Base-by-base conservation (phyloP, 331 rosid genomes). In the Quercus lobata region DNA sequence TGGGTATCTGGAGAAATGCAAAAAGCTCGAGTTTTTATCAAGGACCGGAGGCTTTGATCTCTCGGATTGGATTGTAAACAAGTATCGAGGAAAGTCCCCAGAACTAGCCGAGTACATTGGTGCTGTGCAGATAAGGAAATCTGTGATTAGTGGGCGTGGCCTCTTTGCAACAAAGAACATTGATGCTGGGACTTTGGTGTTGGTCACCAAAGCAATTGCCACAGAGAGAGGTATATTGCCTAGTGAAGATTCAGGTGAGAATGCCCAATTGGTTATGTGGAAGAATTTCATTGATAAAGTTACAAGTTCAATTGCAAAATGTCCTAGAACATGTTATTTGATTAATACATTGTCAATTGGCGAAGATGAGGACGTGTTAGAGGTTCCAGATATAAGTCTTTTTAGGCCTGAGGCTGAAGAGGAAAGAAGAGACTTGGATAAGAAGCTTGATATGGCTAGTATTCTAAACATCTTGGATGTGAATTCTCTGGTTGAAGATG, bases 221-320 rank as follows among this genome's bases (percentile, higher is more conserved):
- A 85, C 62, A 5, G 99, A 90, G 77, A 91, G 99, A 79, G 92
- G 97, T 55, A 89, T 93, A 24, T 76, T 95, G 71, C 88, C 82
- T 4, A 87, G 86, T 0, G 89, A 88, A 71, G 90, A 89, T 69
- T 68, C 81, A 66, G 83, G 87, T 8, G 98, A 93, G 85, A 94
- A 95, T 61, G 91, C 91, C 2, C 97, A 93, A 24, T 85, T 91
- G 74, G 91, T 86, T 9, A 88, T 95, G 97, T 95, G 99, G 99
- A 95, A 87, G 93, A 90, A 84, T 62, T 93, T 93, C 80, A 78
- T 90, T 24, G 89, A 88, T 44, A 80, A 84, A 62, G 94, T 95
- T 74, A 10, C 74, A 8, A 90, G 86, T 15, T 81, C 85, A 2
- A 80, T 58, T 1, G 56, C 83, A 0, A 93, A 89, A 79, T 87